These are phyloP conservation scores for Suhomyces faveliae DNA, from an alignment of 805 yeast genomes.

Conservation along the genomic window DNA sequence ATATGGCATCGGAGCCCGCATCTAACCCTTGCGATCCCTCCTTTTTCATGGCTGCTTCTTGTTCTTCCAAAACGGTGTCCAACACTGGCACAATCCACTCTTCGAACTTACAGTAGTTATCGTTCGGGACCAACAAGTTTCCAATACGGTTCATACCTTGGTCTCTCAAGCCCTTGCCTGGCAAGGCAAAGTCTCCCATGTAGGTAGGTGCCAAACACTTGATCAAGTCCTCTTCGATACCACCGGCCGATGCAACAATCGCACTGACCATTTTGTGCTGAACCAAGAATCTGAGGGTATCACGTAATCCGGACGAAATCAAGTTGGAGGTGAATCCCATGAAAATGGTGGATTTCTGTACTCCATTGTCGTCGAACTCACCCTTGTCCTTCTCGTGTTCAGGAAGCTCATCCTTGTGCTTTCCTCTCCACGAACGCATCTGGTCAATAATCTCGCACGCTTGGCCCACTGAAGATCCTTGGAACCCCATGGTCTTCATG, in stretches of 20 bases:
- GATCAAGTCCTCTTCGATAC: constrained; percentile 95
- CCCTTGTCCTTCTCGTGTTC: constrained; percentile 65
- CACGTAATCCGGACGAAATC: constrained; percentile 92
- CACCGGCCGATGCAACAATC: constrained; percentile 97
- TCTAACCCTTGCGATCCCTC: constrained; percentile 57
- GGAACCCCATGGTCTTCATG: constrained; percentile 97
- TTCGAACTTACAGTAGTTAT: constrained; percentile 94
- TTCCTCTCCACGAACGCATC: constrained; percentile 94
- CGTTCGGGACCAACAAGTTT: constrained; percentile 93
- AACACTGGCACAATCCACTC: constrained; percentile 98
- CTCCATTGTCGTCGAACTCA: constrained; percentile 72
- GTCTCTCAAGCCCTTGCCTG: constrained; percentile 81
- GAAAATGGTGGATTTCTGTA: constrained; percentile 84
- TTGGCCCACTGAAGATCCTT: constrained; percentile 79
- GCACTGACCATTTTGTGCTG: constrained; percentile 95
- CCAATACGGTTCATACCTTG: constrained; percentile 98
- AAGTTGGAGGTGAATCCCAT: constrained; percentile 96
- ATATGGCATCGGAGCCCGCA: constrained; percentile 62
- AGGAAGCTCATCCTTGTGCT: constrained; percentile 61
- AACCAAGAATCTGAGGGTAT: constrained; percentile 82
- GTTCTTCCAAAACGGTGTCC: constrained; percentile 85
- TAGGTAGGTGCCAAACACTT: constrained; percentile 96
- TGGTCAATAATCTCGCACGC: constrained; percentile 92
- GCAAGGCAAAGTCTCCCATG: constrained; percentile 84
- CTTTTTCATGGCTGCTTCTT: constrained; percentile 58